These are phyloP conservation scores for Globisporangium cystogenes DNA, from an alignment of 352 stramenopile species.

Conservation along the genomic window DNA sequence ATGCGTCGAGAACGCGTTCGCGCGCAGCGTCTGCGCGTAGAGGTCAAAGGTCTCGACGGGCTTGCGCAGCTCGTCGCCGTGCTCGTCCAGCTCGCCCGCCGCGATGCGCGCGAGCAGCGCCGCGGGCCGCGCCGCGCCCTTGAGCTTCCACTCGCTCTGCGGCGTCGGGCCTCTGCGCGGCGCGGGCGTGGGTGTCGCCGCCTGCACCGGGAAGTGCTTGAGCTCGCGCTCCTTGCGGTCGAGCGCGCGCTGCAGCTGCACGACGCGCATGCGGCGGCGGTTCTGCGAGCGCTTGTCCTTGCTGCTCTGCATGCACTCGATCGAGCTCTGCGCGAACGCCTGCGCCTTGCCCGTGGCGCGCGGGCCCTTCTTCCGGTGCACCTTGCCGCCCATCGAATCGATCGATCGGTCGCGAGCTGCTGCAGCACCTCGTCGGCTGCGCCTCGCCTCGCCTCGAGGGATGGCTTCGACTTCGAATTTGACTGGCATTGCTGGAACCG, in stretches of 20 bases:
- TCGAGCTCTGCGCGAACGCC: slow-evolving; percentile 55
- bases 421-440: too few species aligned
- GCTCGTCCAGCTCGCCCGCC: slow-evolving; percentile 71
- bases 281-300: slow-evolving; percentile 63
- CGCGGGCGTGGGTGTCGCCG: slow-evolving; percentile 26
- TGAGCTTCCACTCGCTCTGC: slow-evolving; percentile 74
- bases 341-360: slow-evolving; percentile 44
- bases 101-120: slow-evolving; percentile 72
- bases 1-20: slow-evolving; percentile 49
- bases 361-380: slow-evolving; percentile 53
- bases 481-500: too few species aligned
- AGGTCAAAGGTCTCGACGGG: slow-evolving; percentile 77
- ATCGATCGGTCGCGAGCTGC: too few species aligned
- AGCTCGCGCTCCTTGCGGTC: slow-evolving; percentile 67
- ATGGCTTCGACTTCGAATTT: too few species aligned
- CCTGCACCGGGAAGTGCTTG: slow-evolving; percentile 44
- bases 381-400: slow-evolving; percentile 39
- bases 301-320: slow-evolving; percentile 50
- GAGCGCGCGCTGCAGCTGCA: slow-evolving; percentile 72
- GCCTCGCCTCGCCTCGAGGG: too few species aligned
- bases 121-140: slow-evolving; percentile 60
- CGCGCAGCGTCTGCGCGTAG: slow-evolving; percentile 45
- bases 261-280: slow-evolving; percentile 69
- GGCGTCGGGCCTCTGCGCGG: slow-evolving; percentile 50
- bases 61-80: slow-evolving; percentile 64